Evolutionary conservation across 768 basidiomycete species (phyloP).

Genomic region (Leccinum boreale): DNA sequence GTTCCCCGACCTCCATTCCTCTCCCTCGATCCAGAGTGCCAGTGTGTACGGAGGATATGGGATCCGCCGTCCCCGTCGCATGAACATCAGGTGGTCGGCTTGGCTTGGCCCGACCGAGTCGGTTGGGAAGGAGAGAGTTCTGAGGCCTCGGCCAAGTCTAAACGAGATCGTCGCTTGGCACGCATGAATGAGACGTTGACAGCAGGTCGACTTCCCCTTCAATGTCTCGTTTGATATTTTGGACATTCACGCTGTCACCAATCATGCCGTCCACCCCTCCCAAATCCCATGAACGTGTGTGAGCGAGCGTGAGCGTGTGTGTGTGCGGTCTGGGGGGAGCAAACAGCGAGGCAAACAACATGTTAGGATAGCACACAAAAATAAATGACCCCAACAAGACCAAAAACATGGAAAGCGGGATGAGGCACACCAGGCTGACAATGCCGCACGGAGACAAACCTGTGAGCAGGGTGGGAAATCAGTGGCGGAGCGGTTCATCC

Average conservation of each 20-base stretch:
- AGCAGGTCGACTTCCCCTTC: background rate
- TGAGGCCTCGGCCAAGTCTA: background rate
- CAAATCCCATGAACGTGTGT: slow-evolving; percentile 12
- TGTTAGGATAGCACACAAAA: background rate
- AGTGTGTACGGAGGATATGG: background rate
- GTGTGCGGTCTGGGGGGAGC: slow-evolving; percentile 2
- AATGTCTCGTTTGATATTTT: background rate
- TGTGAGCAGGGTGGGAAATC: slow-evolving; percentile 16
- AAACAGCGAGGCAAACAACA: background rate
- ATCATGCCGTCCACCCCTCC: background rate
- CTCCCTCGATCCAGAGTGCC: background rate
- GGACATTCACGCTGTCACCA: background rate
- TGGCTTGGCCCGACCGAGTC: slow-evolving; percentile 2
- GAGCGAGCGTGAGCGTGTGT: background rate
- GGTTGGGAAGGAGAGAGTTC: background rate
- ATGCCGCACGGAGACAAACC: background rate
- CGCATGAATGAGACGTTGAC: background rate
- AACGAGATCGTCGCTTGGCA: background rate
- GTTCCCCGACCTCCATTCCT: background rate
- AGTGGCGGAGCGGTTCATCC: slow-evolving; percentile 10
- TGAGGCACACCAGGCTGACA: background rate
- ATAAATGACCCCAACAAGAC: background rate
- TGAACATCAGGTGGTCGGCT: background rate
- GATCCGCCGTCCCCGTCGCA: slow-evolving; percentile 24
- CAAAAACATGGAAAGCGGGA: background rate